phyloP scores from a whole-genome alignment of 2,329 filamentous ascomycete genomes.

The Cladosporium sp. region DNA sequence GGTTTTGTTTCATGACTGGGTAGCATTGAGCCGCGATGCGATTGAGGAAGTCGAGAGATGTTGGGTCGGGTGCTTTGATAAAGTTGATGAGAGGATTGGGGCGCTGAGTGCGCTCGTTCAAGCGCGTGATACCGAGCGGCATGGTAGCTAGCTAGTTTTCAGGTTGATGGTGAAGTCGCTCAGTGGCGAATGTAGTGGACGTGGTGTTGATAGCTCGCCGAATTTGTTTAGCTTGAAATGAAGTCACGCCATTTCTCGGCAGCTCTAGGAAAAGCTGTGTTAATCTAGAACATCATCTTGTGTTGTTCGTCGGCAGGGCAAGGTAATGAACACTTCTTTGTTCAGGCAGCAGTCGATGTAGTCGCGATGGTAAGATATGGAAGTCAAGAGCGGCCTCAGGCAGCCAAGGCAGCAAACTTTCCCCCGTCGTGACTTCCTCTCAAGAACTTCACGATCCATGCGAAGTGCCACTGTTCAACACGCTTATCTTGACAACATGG shows the following conservation, averaged over 20 bases:
- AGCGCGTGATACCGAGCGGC: slow-evolving; percentile 74
- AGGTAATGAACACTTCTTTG: neutral
- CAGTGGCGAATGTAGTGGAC: neutral
- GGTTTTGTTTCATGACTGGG: slow-evolving; percentile 56
- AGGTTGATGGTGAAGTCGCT: neutral
- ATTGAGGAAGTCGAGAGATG: slow-evolving; percentile 70
- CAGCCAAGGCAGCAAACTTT: neutral
- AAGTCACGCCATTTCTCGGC: neutral
- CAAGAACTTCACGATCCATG: slow-evolving; percentile 1
- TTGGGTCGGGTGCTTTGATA: slow-evolving; percentile 68
- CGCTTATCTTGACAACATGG: slow-evolving; percentile 23
- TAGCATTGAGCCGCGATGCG: slow-evolving; percentile 78
- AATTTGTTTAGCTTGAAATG: neutral
- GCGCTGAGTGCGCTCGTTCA: slow-evolving; percentile 72
- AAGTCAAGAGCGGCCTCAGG: slow-evolving; percentile 8
- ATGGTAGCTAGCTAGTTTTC: slow-evolving; percentile 46
- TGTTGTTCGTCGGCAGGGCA: neutral
- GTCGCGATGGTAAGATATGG: neutral
- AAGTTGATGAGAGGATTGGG: slow-evolving; percentile 80
- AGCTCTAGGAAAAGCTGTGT: neutral
- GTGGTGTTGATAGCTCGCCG: neutral
- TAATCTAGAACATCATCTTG: neutral
- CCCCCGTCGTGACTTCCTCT: slow-evolving; percentile 7
- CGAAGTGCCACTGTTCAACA: neutral
- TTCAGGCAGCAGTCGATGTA: neutral